Conservation (phyloP, 1,284 basidiomycete species). For the Takashimella tepidaria region DNA sequence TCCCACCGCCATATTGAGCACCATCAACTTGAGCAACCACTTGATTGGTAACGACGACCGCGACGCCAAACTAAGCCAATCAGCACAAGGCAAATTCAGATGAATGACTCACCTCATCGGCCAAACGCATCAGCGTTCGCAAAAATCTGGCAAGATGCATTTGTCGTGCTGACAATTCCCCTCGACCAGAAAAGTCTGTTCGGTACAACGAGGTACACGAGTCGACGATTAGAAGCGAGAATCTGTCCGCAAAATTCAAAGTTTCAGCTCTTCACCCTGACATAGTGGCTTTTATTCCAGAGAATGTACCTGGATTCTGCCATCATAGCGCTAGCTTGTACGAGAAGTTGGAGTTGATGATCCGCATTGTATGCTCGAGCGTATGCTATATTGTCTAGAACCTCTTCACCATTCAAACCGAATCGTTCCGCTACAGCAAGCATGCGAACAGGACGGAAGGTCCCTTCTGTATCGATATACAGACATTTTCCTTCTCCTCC, state of each 20-base stretch:
- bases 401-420: constrained; percentile 94
- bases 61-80: constrained; percentile 76
- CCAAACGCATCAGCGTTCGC: constrained; percentile 83
- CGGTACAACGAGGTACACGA: constrained; percentile 95
- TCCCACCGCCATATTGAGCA: constrained; percentile 68
- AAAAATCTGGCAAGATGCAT: constrained; percentile 97
- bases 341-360: constrained; percentile 86
- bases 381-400: constrained; percentile 97
- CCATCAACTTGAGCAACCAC: constrained; percentile 98
- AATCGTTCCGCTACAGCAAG: constrained; percentile 92
- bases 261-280: too few relatives aligned
- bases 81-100: not conserved
- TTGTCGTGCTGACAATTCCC: constrained; percentile 91
- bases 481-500: constrained; percentile 98
- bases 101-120: constrained; percentile 71
- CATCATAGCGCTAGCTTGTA: constrained; percentile 93
- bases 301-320: constrained; percentile 82
- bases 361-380: constrained; percentile 98
- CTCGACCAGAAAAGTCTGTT: constrained; percentile 92
- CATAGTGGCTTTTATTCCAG: too few relatives aligned
- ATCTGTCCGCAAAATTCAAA: constrained; percentile 54
- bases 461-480: constrained; percentile 98
- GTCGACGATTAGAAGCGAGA: constrained; percentile 93
- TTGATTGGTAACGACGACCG: constrained; percentile 96
- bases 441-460: constrained; percentile 93